Percentiles rank a stretch among this genome's conserved stretches.
Conservation (phyloP, 495 filamentous ascomycete species). For the Penicillium flavigenum region DNA sequence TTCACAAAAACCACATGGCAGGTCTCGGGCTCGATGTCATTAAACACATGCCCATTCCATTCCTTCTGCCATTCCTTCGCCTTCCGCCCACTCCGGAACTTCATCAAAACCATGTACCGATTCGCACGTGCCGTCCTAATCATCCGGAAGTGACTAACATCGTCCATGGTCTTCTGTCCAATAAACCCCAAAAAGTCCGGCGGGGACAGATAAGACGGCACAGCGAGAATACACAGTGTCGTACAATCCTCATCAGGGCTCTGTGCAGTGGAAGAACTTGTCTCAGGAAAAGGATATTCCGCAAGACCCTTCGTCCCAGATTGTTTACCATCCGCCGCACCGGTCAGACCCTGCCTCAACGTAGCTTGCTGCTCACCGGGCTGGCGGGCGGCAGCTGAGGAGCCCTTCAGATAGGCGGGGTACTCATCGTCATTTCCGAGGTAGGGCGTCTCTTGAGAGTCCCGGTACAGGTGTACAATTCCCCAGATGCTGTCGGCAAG, state of each 20-base stretch:
- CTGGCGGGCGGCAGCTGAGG: constrained; percentile 37
- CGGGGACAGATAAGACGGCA: constrained; percentile 88
- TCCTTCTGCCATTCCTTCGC: constrained; percentile 79
- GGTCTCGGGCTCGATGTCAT: constrained; percentile 93
- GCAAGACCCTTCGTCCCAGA: constrained; percentile 4
- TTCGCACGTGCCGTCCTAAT: constrained; percentile 85
- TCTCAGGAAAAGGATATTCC: constrained; percentile 27
- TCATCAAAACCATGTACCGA: constrained; percentile 96
- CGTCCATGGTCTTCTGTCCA: constrained; percentile 81
- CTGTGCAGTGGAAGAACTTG: constrained; percentile 17
- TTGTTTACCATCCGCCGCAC: constrained; percentile 1
- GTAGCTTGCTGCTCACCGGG: constrained; percentile 26
- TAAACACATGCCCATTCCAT: constrained; percentile 94
- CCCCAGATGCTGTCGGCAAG: constrained; percentile 87
- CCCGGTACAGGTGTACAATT: constrained; percentile 89
- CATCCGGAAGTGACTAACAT: constrained; percentile 94
- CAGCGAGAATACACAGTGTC: constrained; percentile 91
- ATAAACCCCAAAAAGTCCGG: constrained; percentile 91
- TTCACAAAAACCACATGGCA: constrained; percentile 97
- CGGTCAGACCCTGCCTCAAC: not conserved
- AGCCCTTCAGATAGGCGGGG: constrained; percentile 43
- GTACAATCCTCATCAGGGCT: constrained; percentile 65
- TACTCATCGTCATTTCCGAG: constrained; percentile 41
- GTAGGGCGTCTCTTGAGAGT: constrained; percentile 69
- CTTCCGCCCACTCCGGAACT: constrained; percentile 73